These are phyloP conservation scores for Eimeria zaria DNA, from an alignment of 169 alveolate genomes.

Conservation along the genomic window DNA sequence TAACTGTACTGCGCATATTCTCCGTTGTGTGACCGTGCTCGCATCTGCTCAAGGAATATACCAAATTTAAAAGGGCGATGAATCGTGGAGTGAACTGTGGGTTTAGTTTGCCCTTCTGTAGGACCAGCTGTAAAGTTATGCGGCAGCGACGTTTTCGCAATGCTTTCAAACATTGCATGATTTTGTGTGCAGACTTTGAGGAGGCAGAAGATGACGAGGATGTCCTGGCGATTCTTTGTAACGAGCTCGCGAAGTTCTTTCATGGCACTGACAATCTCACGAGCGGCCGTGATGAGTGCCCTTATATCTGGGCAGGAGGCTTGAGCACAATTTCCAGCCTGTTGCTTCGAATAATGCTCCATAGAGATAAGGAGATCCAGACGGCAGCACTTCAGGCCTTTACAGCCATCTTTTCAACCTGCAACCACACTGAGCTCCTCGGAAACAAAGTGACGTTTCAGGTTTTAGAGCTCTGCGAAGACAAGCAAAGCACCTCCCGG, in stretches of 20 bases:
- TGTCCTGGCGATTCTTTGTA: conserved; percentile 38
- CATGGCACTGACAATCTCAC: background rate
- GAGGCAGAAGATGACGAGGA: conserved; percentile 65
- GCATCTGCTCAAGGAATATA: background rate
- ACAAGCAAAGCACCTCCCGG: conserved; percentile 43
- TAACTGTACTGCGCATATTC: background rate
- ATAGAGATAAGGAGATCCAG: conserved; percentile 46
- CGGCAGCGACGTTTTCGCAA: background rate
- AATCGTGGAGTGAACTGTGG: background rate
- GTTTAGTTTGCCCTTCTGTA: background rate
- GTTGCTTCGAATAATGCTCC: conserved; percentile 64
- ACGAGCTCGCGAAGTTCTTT: conserved; percentile 37
- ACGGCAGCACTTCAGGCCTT: conserved; percentile 46
- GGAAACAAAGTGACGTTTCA: background rate
- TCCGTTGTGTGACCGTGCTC: background rate
- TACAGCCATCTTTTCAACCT: conserved; percentile 21
- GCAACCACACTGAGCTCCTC: conserved; percentile 22
- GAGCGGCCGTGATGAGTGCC: background rate
- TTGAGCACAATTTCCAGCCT: conserved; percentile 48
- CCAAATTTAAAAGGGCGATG: background rate
- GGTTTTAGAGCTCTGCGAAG: conserved; percentile 60
- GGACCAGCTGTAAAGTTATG: background rate
- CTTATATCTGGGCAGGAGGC: conserved; percentile 8
- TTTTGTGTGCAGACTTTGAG: conserved; percentile 49
- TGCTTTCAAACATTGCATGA: background rate